Evolutionary conservation across 495 filamentous ascomycete genomes (phyloP), one percentile per base, ranked within the genome.

Genomic region (Neurospora terricola): DNA sequence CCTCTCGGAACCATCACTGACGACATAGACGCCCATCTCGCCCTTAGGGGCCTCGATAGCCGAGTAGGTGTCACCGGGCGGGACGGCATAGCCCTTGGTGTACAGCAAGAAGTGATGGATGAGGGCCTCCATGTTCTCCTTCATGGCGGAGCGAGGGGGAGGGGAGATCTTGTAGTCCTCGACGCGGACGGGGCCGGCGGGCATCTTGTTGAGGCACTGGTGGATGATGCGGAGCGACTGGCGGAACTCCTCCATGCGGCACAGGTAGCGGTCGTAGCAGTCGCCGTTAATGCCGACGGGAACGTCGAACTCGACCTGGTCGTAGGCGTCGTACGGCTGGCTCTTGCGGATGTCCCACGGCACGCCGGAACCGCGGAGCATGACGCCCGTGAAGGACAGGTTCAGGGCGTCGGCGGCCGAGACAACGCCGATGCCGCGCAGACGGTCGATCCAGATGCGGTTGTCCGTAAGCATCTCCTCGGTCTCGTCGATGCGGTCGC

Each of bases 151-250:
- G 78, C 96, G 90, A 16, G 96, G 96, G 45, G 96, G 96, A 10
- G 96, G 96, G n/a, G 92, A 91, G 81, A 99, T 90, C 88, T 99
- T 99, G 88, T 98, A 99, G 84, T 99, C 96, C 83, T 99, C 96
- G 45, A 98, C 94, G 72, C 93, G 89, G 78, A 98, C 88, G 30
- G 96, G 95, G 30, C 96, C 96, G 39, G 93, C 86, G 21, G 96
- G 95, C 93, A 99, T 99, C 88, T 98, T 92, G 87, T 99, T 98
- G 73, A 99, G 84, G 82, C 96, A 98, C 85, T 99, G 96, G 86
- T 97, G 91, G 80, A 99, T 97, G 84, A 99, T 98, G 77, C 96
- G 91, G 71, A 99, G 92, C 27, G 91, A 94, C 82, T 99, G 96
- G 72, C 96, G 88, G 90, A 99, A 98, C 83, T 99, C 96, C 83